A percentile compares a stretch with the other conserved stretches of the same genome.
Conservation (phyloP, 352 stramenopile genomes). For the Globisporangium perplexum region DNA sequence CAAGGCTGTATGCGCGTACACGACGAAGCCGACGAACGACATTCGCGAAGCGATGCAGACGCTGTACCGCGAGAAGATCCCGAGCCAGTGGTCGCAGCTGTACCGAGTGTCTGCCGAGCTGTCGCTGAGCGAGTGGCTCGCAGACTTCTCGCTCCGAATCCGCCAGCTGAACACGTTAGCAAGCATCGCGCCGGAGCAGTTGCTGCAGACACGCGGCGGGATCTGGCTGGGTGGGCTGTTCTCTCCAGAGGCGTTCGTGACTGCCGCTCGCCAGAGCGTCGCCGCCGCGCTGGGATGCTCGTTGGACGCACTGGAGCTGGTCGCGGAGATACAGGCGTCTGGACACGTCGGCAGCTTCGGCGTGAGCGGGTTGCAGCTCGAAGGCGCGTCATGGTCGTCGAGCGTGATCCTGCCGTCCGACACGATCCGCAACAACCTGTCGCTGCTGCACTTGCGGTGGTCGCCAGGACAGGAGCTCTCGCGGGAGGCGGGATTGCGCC, state of each 20-base stretch:
- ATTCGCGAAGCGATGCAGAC: slow-evolving; percentile 75
- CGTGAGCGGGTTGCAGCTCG: slow-evolving; percentile 71
- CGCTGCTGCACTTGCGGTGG: slow-evolving; percentile 74
- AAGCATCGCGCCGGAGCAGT: slow-evolving; percentile 31
- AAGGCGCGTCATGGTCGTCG: slow-evolving; percentile 74
- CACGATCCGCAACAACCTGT: slow-evolving; percentile 65
- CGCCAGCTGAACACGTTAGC: slow-evolving; percentile 54
- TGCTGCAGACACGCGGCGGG: slow-evolving; percentile 27
- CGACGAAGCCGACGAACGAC: slow-evolving; percentile 85
- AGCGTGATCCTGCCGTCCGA: slow-evolving; percentile 70
- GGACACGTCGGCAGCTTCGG: slow-evolving; percentile 43
- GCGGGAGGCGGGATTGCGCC: slow-evolving; percentile 20
- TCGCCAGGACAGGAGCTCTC: slow-evolving; percentile 21
- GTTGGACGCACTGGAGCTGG: slow-evolving; percentile 83
- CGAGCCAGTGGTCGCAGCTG: slow-evolving; percentile 44
- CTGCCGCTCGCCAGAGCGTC: slow-evolving; percentile 86
- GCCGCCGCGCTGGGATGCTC: slow-evolving; percentile 75
- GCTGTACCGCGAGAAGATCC: slow-evolving; percentile 67
- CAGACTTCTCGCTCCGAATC: slow-evolving; percentile 73
- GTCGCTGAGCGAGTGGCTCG: slow-evolving; percentile 76
- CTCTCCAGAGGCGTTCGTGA: slow-evolving; percentile 91
- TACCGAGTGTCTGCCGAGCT: slow-evolving; percentile 56
- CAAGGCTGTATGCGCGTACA: slow-evolving; percentile 73
- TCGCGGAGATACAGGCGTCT: slow-evolving; percentile 51
- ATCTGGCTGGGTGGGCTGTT: slow-evolving; percentile 93